Evolutionary conservation across 306 rosid species (phyloP), one percentile per base, ranked within the genome.

Genomic region (Quercus gilva): DNA sequence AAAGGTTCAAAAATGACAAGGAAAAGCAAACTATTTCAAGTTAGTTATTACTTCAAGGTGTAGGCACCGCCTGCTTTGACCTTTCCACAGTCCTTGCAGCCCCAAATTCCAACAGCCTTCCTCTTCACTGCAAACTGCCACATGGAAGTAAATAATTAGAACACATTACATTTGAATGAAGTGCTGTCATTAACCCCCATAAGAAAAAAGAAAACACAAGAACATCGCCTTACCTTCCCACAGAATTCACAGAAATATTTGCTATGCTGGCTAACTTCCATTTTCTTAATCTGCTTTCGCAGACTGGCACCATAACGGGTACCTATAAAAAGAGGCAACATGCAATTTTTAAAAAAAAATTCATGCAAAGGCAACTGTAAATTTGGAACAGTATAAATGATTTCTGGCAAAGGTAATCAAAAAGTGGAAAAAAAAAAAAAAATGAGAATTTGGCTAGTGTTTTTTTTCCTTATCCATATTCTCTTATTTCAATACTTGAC

Each of bases 191-290:
- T 4, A 28, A 64, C 28, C 20, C 43, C 26, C 7, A 2, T 18
- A 8, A 4, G 9, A 52, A 18, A 43, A 51, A 14, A 23, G 5
- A 63, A 17, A 0, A 6, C 6, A 7, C 5, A 49, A 20, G 41
- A 55, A 26, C 11, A 4, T 6, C 19, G 20, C 15, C 13, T 43
- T 81, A 90, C 97, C 98, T 94, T 94, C 73, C 98, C 97, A 19
- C 96, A 94, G 58, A 94, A 94, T 73, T 94, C 98, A 55, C 97
- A 92, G 91, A 94, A 94, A 63, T 78, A 94, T 26, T 89, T 92
- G 87, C 95, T 94, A 82, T 94, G 96, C 64, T 94, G 97, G 81
- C 97, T 94, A 9, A 94, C 96, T 83, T 94, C 98, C 97, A 94
- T 94, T 83, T 94, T 94, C 86, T 94, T 94, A 65, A 94, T 94